Base-by-base conservation (phyloP, 768 basidiomycete genomes). In the Leccinum disarticulatum region DNA sequence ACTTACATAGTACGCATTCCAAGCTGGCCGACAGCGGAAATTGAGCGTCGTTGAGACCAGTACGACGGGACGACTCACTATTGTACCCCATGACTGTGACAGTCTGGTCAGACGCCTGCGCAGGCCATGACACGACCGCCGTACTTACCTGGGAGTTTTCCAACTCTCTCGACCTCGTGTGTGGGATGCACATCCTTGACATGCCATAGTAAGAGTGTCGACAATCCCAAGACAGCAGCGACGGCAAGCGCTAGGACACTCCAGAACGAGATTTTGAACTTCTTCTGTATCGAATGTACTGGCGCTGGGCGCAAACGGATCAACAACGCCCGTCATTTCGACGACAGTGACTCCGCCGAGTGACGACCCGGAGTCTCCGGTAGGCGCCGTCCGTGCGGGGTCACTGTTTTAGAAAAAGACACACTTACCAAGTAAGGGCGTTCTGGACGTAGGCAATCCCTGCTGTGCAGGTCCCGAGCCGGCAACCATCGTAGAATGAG, bases 1-100 rank as follows among this genome's bases (percentile, higher is more conserved):
- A 65, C 79, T 55, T 60, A 86, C 85, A 63, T 86, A 80, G 68
- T 84, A 87, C 7, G 85, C 87, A 68, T 88, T 87, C 87, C 87
- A 88, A 6, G 87, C 87, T 87, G 52, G 36, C 27, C 14, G 22
- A 7, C 30, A 46, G 43, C 33, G 17, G 25, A 30, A 22, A 48
- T 27, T 64, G 19, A 61, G 56, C 52, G 66, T 38, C 27, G 22
- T 46, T 54, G 7, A 27, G 14, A 33, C 61, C 17, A 41, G 22
- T 19, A 48, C 25, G 36, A 64, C 17, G 17, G 2, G 17, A 43
- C 55, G 54, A 64, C 83, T 67, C 52, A 87, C 85, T 87, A 62
- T 87, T 87, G 63, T 83, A 87, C 3, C 85, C 86, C 76, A 87
- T 75, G 19, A 81, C 85, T 87, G 43, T 2, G 27, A 43, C 9